Evolutionary conservation across 2,329 filamentous ascomycete genomes (phyloP).

Genomic region (Aspergillus sp.): DNA sequence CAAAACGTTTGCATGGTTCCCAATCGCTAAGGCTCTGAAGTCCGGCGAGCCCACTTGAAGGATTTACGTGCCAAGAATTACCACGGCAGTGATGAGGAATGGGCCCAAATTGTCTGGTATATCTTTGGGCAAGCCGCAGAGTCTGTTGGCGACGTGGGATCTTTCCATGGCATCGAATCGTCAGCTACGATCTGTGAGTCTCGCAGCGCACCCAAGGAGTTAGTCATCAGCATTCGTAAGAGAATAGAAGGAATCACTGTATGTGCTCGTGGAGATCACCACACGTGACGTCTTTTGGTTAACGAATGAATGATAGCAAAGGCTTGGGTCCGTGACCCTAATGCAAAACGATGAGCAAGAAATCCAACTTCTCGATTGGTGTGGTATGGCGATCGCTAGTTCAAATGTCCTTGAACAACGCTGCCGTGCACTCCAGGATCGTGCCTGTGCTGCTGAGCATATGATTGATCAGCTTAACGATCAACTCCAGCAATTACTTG

Average conservation of each 20-base stretch:
- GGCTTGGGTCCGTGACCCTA: conserved; percentile 54
- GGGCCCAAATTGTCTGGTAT: conserved; percentile 36
- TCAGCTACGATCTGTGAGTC: conserved; percentile 27
- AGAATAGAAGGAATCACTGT: conserved; percentile 51
- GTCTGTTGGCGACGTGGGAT: conserved; percentile 15
- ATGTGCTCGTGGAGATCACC: conserved; percentile 21
- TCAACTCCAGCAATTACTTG: conserved; percentile 59
- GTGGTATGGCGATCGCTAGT: conserved; percentile 47
- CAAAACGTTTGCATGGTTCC: neutral
- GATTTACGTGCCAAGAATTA: conserved; percentile 44
- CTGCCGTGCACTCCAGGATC: conserved; percentile 41
- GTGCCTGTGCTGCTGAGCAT: conserved; percentile 47
- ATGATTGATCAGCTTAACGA: conserved; percentile 51
- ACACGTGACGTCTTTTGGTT: neutral
- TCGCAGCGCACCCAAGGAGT: conserved; percentile 31
- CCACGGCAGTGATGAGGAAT: conserved; percentile 44
- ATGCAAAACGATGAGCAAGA: conserved; percentile 54
- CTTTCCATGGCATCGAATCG: conserved; percentile 30
- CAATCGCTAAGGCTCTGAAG: conserved; percentile 26
- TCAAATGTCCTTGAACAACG: conserved; percentile 44
- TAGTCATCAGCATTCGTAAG: conserved; percentile 44
- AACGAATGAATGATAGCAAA: conserved; percentile 43
- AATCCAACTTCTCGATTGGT: conserved; percentile 59
- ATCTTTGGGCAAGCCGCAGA: conserved; percentile 32
- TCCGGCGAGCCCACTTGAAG: conserved; percentile 37